Conservation (phyloP, 1,284 basidiomycete genomes). For the Pisolithus thermaeus region DNA sequence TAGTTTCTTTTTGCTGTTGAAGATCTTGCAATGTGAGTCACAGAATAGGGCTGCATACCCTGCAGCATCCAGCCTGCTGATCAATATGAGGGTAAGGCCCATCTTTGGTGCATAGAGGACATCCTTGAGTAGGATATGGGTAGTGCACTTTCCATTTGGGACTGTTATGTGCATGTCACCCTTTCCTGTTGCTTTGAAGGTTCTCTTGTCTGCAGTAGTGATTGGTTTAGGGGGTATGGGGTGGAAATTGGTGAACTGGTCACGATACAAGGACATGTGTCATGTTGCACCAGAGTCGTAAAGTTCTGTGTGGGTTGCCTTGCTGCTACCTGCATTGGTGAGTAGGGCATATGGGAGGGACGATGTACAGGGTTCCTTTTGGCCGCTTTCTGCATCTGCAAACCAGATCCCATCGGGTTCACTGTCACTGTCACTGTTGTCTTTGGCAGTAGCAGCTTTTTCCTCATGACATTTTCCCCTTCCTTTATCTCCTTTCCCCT, state of each 20-base stretch:
- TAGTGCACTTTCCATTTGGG: conserved; percentile 23
- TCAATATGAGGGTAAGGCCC: conserved; percentile 30
- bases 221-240: conserved; percentile 25
- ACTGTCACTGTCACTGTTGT: not conserved
- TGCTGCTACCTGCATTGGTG: not conserved
- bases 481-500: not conserved
- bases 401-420: not conserved
- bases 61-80: conserved; percentile 13
- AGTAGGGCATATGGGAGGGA: not conserved
- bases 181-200: conserved; percentile 24
- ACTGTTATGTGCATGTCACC: not conserved
- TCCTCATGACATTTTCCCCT: not conserved
- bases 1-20: not conserved
- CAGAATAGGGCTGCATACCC: conserved; percentile 13
- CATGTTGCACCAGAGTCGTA: not conserved
- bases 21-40: not conserved
- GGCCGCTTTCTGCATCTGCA: not conserved
- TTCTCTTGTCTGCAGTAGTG: conserved; percentile 30
- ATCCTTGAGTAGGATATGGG: conserved; percentile 26
- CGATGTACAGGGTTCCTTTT: not conserved
- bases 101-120: conserved; percentile 28
- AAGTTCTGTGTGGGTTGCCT: conserved; percentile 15
- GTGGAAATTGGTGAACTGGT: conserved; percentile 14
- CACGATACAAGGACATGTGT: no score
- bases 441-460: not conserved